Evolutionary conservation across 2,329 filamentous ascomycete species (phyloP), one percentile per base, ranked within the genome.

Genomic region (Cytospora piceicola): DNA sequence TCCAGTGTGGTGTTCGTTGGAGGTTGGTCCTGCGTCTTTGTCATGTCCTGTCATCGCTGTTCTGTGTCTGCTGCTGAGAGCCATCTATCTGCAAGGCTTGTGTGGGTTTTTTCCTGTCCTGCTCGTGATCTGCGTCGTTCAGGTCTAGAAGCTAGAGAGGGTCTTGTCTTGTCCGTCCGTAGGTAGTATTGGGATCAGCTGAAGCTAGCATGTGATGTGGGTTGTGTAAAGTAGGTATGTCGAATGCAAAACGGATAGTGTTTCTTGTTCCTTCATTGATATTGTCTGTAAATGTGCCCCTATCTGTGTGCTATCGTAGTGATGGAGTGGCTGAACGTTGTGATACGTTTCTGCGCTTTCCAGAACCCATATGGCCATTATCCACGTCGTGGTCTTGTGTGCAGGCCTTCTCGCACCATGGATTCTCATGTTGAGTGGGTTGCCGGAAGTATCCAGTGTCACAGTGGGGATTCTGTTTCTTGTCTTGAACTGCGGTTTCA

Each of bases 221-320:
- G 46, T 62, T 67, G 61, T 53, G 36, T 61, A 53, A 56, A 57
- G 61, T 46, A 39, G 61, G 39, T 57, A 36, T 27, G 65, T 67
- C 65, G 65, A 67, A 67, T 64, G 58, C 56, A 58, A 57, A 57
- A 55, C 56, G 53, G 60, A 63, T 58, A 58, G 42, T 32, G 52
- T 67, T 61, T 61, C 51, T 55, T 64, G 58, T 64, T 57, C 52
- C 46, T 53, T 58, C 58, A 42, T 32, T 5, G 4, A 5, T 11
- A 12, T 8, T 8, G 3, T 61, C 11, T n/a, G 20, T 1, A 15
- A 12, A 11, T 7, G 17, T 32, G 34, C n/a, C n/a, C 29, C 7
- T 51, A 9, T 27, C 27, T 55, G 27, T 11, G 4, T n/a, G 15
- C 39, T 17, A n/a, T 20, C 20, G 11, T 9, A 42, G 15, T 42